These are phyloP conservation scores for Picochlorum sp. DNA, from an alignment of 139 green algal species.

Conservation along the genomic window DNA sequence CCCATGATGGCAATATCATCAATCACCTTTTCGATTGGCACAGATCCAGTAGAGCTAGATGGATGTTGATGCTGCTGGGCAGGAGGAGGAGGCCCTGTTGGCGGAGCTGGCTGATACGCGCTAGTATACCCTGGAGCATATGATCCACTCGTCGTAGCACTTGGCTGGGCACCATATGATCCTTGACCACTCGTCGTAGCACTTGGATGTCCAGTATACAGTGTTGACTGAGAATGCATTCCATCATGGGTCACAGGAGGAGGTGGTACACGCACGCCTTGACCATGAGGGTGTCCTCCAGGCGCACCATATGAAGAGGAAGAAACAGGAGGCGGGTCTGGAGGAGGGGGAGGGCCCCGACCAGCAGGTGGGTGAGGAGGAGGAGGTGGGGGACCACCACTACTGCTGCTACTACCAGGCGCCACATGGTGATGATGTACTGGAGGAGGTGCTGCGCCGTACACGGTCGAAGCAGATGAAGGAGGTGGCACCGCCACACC, in stretches of 20 bases:
- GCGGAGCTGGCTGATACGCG: slow-evolving; percentile 3
- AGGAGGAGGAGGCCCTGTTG: background rate
- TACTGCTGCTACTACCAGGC: too few relatives aligned
- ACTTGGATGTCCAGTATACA: too few relatives aligned
- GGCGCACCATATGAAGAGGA: background rate
- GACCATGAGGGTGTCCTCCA: background rate
- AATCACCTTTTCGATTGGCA: slow-evolving; percentile 57
- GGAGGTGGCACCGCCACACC: too few relatives aligned
- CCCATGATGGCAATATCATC: slow-evolving; percentile 73
- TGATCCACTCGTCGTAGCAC: too few relatives aligned
- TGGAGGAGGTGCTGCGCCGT: too few relatives aligned
- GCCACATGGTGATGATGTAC: too few relatives aligned
- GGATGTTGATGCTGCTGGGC: background rate
- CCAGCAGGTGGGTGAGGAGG: background rate
- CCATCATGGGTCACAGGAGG: background rate
- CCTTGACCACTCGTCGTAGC: too few relatives aligned
- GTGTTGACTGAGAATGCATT: too few relatives aligned
- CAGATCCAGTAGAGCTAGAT: slow-evolving; percentile 8
- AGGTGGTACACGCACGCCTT: background rate
- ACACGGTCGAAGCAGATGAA: too few relatives aligned
- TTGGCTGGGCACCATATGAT: too few relatives aligned
- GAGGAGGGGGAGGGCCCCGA: background rate
- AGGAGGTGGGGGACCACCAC: background rate
- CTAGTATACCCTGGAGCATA: too few relatives aligned
- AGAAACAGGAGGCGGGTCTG: background rate